A percentile compares a stretch with the other conserved stretches of the same genome.
Conservation (phyloP, 768 basidiomycete species). For the Cubamyces lactineus region DNA sequence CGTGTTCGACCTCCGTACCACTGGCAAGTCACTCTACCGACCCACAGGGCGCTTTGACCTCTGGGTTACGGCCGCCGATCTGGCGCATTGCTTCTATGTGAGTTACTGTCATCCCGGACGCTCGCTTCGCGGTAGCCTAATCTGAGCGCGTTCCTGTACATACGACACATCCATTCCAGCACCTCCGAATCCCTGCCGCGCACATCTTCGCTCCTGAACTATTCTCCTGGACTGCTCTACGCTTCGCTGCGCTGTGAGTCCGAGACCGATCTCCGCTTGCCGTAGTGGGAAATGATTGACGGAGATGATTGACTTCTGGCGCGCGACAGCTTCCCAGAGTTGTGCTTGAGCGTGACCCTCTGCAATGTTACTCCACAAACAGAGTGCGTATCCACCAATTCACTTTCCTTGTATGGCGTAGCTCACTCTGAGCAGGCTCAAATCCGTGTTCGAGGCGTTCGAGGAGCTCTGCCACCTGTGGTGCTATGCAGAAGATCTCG, state of each 20-base stretch:
- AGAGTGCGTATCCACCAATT: conserved; percentile 50
- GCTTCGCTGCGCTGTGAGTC: conserved; percentile 67
- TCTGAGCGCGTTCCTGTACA: conserved; percentile 1
- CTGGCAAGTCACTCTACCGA: conserved; percentile 58
- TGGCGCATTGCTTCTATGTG: conserved; percentile 68
- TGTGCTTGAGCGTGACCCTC: conserved; percentile 67
- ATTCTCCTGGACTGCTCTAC: conserved; percentile 58
- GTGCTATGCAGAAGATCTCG: conserved; percentile 68
- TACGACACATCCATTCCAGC: conserved; percentile 37
- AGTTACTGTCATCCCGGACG: conserved; percentile 27
- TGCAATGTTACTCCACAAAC: conserved; percentile 68
- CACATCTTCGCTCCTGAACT: conserved; percentile 76
- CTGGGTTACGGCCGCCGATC: conserved; percentile 80
- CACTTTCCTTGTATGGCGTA: not conserved
- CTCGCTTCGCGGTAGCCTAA: not conserved
- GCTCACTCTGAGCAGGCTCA: conserved; percentile 44
- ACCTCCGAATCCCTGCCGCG: conserved; percentile 63
- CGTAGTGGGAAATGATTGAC: not conserved
- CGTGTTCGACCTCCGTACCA: conserved; percentile 71
- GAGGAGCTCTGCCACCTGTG: conserved; percentile 66
- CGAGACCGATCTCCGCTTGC: not conserved
- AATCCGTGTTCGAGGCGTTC: conserved; percentile 62
- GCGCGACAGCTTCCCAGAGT: conserved; percentile 64
- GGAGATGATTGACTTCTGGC: not conserved
- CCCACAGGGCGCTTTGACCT: conserved; percentile 63